These are phyloP conservation scores for Eutrema yunnanense DNA, from an alignment of 345 rosid species.

Conservation along the genomic window DNA sequence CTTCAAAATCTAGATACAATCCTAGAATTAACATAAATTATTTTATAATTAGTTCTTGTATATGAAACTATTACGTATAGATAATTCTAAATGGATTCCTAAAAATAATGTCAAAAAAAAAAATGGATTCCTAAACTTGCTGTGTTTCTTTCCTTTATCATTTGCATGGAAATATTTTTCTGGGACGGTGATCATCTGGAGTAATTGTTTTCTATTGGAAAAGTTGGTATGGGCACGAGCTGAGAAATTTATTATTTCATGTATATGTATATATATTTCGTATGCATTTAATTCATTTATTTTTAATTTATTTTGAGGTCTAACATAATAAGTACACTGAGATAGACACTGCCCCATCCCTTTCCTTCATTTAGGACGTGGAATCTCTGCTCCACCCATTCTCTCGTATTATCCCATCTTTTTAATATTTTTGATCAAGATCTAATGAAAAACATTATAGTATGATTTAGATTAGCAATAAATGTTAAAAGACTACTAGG, in stretches of 20 bases:
- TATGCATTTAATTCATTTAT: slow-evolving; percentile 8
- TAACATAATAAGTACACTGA: slow-evolving; percentile 39
- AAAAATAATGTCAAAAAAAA: background rate
- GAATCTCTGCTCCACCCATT: slow-evolving; percentile 85
- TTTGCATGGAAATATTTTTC: background rate
- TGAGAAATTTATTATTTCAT: slow-evolving; percentile 1
- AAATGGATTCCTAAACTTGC: background rate
- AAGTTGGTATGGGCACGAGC: slow-evolving; percentile 17
- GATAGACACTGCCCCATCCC: slow-evolving; percentile 54
- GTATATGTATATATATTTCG: background rate
- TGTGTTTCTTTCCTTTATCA: background rate
- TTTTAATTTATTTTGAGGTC: slow-evolving; percentile 18
- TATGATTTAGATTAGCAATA: slow-evolving; percentile 1
- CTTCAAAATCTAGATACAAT: too few species aligned
- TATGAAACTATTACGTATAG: too few species aligned
- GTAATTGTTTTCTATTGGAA: slow-evolving; percentile 1
- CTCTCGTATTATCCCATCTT: slow-evolving; percentile 35
- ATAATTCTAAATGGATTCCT: background rate
- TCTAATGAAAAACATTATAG: slow-evolving; percentile 4
- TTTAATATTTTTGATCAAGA: background rate
- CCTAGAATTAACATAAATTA: too few species aligned
- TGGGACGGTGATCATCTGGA: slow-evolving; percentile 1
- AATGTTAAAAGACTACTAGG: background rate
- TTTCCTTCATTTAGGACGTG: slow-evolving; percentile 52
- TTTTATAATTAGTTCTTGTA: too few species aligned